These are phyloP conservation scores for Cystobasidiaceae sp. DNA, from an alignment of 1,284 basidiomycete species.

Conservation along the genomic window DNA sequence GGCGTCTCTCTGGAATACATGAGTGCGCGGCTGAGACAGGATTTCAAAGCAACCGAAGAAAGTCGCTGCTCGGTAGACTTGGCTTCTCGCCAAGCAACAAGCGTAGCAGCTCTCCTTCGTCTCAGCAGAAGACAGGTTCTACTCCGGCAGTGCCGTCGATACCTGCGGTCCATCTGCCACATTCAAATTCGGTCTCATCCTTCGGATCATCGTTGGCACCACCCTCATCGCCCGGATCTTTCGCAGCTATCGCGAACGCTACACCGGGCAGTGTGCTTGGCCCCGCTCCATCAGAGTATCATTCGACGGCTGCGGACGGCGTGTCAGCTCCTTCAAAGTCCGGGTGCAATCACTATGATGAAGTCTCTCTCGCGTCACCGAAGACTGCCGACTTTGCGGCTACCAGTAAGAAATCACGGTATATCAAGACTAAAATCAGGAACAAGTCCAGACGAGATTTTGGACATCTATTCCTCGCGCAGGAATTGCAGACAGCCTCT, in stretches of 20 bases:
- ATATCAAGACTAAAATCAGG: conserved; percentile 15
- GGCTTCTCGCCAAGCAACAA: conserved; percentile 14
- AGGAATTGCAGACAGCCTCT: conserved; percentile 1
- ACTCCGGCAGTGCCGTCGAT: background rate
- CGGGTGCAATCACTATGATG: too few species aligned
- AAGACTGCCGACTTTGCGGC: background rate
- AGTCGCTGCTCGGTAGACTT: conserved; percentile 3
- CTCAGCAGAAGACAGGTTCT: background rate
- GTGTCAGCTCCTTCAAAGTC: too few species aligned
- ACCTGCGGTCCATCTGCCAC: background rate
- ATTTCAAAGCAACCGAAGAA: background rate
- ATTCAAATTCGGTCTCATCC: conserved; percentile 11
- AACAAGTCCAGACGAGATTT: conserved; percentile 11
- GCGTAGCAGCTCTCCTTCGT: background rate
- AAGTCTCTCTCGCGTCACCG: background rate
- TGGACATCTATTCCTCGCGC: conserved; percentile 6
- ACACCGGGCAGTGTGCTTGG: background rate
- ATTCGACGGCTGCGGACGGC: background rate
- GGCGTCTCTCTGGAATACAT: too few species aligned
- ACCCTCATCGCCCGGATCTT: background rate
- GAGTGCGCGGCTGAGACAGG: too few species aligned
- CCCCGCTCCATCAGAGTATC: background rate
- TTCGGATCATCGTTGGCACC: background rate
- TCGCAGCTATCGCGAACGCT: conserved; percentile 6
- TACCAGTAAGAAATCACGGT: conserved; percentile 12